Conservation (phyloP, 495 filamentous ascomycete species). For the Margaritispora aquatica region DNA sequence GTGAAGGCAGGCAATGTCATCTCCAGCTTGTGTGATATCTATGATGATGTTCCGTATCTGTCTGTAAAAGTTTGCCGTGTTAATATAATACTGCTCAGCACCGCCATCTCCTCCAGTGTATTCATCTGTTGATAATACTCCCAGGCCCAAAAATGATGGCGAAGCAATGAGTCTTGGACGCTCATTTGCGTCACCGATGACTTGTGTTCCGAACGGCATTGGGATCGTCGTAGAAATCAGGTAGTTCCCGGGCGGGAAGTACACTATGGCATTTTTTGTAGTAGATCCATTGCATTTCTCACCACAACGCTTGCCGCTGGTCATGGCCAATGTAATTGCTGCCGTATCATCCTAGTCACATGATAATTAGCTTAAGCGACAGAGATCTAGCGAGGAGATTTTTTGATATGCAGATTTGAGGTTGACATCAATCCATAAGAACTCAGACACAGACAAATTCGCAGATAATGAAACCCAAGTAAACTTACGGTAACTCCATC, state of each 20-base stretch:
- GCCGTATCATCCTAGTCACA: neutral
- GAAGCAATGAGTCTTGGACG: slow-evolving; percentile 1
- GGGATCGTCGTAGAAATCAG: slow-evolving; percentile 60
- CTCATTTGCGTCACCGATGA: slow-evolving; percentile 63
- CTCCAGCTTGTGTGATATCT: slow-evolving; percentile 25
- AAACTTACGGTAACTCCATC: neutral
- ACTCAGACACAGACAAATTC: no score
- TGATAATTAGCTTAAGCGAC: neutral
- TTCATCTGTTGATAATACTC: slow-evolving; percentile 3
- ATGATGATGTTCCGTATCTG: slow-evolving; percentile 34
- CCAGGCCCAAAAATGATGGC: slow-evolving; percentile 4
- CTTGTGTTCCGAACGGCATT: slow-evolving; percentile 77
- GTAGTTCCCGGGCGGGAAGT: slow-evolving; percentile 67
- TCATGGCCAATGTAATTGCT: slow-evolving; percentile 79
- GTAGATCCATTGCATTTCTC: slow-evolving; percentile 74
- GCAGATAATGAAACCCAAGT: no score
- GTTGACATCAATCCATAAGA: no score
- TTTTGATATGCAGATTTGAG: no score
- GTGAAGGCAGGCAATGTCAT: slow-evolving; percentile 26
- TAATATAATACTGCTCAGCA: neutral
- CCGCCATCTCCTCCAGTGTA: slow-evolving; percentile 8
- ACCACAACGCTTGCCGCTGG: slow-evolving; percentile 67
- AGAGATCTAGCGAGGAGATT: no score
- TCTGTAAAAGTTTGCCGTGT: slow-evolving; percentile 27
- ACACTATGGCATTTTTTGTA: slow-evolving; percentile 64